Percentiles rank a stretch among this genome's conserved stretches.
phyloP scores from a whole-genome alignment of 179 eudicot genomes.

The Beta corolliflora region DNA sequence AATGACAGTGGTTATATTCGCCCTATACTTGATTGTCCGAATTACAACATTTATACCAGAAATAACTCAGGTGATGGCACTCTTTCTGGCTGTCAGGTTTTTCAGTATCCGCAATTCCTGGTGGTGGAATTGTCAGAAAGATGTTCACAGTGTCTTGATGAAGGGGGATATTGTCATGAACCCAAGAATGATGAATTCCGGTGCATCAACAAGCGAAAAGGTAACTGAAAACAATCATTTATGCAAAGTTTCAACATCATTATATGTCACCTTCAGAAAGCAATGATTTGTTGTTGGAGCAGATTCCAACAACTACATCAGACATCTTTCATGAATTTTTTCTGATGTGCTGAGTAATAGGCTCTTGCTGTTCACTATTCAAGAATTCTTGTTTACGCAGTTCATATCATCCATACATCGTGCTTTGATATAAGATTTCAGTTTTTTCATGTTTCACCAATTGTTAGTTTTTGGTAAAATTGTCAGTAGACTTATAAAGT shows the following conservation, averaged over 20 bases:
- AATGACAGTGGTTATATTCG: slow-evolving; percentile 4
- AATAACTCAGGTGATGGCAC: background rate
- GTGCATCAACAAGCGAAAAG: slow-evolving; percentile 35
- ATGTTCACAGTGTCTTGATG: slow-evolving; percentile 28
- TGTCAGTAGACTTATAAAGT: background rate
- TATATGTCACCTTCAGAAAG: background rate
- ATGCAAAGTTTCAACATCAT: background rate
- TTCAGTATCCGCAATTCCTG: slow-evolving; percentile 22
- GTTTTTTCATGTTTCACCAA: too few species aligned
- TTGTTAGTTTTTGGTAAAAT: background rate
- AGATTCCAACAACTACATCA: too few species aligned
- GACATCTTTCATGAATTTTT: too few species aligned
- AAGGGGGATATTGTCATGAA: slow-evolving; percentile 30
- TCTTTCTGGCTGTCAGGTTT: background rate
- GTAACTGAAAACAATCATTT: slow-evolving; percentile 9
- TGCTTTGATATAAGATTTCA: background rate
- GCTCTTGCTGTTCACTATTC: too few species aligned
- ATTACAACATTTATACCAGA: slow-evolving; percentile 8
- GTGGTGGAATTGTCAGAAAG: slow-evolving; percentile 25
- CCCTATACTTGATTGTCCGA: slow-evolving; percentile 9
- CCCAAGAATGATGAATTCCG: slow-evolving; percentile 13
- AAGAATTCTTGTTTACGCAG: too few species aligned
- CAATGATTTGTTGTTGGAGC: too few species aligned
- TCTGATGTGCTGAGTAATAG: too few species aligned
- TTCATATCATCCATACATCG: too few species aligned